Evolutionary conservation across 331 rosid species (phyloP).

Genomic region (Acacia concinna): DNA sequence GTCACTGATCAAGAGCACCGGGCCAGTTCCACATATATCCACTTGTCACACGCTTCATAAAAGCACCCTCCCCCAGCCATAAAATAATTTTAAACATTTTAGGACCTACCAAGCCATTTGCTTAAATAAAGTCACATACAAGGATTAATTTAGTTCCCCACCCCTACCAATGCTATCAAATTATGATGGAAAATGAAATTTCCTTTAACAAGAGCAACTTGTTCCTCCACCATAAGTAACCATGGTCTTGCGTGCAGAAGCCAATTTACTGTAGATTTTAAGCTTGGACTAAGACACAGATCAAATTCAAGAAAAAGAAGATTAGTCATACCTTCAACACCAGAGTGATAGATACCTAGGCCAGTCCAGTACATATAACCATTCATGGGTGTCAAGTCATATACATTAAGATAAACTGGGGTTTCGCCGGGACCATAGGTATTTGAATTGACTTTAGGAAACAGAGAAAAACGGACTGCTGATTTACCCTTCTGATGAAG

Average conservation of each 20-base stretch:
- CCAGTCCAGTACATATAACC: conserved; percentile 98
- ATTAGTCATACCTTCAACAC: conserved; percentile 76
- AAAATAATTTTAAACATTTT: background rate
- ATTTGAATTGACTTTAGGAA: conserved; percentile 67
- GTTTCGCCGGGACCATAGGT: conserved; percentile 59
- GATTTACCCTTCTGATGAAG: conserved; percentile 78
- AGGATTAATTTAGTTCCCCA: background rate
- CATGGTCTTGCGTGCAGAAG: background rate
- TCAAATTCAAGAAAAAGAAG: conserved; percentile 16
- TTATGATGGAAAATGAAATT: conserved; percentile 16
- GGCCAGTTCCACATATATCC: conserved; percentile 14
- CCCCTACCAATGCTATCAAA: background rate
- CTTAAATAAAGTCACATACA: background rate
- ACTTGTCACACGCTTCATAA: background rate
- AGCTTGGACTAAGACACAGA: background rate
- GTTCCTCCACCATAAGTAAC: background rate
- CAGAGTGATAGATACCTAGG: conserved; percentile 93
- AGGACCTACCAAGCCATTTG: background rate
- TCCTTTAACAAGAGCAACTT: background rate
- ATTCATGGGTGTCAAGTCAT: conserved; percentile 92
- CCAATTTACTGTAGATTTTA: background rate
- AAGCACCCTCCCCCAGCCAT: conserved; percentile 18
- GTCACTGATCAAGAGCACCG: conserved; percentile 2
- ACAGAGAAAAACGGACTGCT: conserved; percentile 61
- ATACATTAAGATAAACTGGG: conserved; percentile 91